These are phyloP conservation scores for Puccinia polysora DNA, from an alignment of 1,284 basidiomycete species.

Conservation along the genomic window DNA sequence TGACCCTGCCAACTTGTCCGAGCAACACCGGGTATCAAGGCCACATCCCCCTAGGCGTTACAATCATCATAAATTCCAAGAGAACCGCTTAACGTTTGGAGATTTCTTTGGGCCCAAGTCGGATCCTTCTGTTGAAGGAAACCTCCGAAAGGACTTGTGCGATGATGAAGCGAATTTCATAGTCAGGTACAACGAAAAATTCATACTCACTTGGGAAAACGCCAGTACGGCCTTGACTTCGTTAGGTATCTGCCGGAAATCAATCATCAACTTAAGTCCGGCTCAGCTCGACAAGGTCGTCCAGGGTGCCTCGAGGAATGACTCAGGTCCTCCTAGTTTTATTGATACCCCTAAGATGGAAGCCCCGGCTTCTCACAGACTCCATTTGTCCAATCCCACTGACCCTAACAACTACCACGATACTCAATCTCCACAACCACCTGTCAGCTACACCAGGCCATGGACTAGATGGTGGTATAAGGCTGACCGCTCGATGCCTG, in stretches of 20 bases:
- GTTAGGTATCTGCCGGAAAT: constrained; percentile 56
- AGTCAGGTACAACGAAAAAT: constrained; percentile 28
- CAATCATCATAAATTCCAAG: constrained; percentile 53
- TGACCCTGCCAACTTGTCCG: constrained; percentile 15
- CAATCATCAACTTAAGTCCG: constrained; percentile 46
- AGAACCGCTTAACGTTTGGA: constrained; percentile 57
- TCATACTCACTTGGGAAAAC: constrained; percentile 58
- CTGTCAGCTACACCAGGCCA: constrained; percentile 15
- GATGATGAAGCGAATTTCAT: constrained; percentile 33
- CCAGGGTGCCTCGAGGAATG: constrained; percentile 10
- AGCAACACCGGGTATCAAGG: background rate
- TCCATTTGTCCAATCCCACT: background rate
- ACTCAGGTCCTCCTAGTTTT: background rate
- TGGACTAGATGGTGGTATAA: constrained; percentile 44
- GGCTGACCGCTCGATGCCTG: constrained; percentile 7
- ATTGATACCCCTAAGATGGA: background rate
- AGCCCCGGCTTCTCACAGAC: constrained; percentile 1
- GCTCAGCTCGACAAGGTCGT: constrained; percentile 53
- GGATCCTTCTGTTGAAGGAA: constrained; percentile 3
- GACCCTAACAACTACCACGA: too few species aligned
- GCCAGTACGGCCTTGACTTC: constrained; percentile 57
- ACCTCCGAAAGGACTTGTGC: background rate
- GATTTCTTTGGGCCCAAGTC: constrained; percentile 53
- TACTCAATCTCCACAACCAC: background rate
- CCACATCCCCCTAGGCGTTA: background rate